Evolutionary conservation across 1,139 yeast genomes (phyloP), one percentile per base, ranked within the genome.

Genomic region (Protomyces arabidopsidicola): DNA sequence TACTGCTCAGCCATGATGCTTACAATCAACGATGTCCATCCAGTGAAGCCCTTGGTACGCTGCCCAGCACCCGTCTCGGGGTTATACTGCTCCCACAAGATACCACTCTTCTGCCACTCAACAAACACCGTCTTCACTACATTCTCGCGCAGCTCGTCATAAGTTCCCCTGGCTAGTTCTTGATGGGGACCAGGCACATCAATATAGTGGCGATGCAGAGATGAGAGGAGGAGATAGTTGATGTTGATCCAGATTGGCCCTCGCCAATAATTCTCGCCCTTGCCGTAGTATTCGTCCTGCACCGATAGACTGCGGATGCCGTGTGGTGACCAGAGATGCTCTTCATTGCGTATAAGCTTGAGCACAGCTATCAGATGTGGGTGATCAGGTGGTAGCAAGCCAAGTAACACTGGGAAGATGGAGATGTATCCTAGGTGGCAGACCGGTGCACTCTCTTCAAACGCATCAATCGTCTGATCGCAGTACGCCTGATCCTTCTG

Each of bases 161-260:
- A 93, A 0, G 85, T 72, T 69, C 75, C 72, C 68, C 79, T 72
- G 20, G 81, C 82, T 48, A 81, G 73, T 14, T 68, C 70, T 52
- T 73, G 69, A 1, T 79, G 75, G 64, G 71, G 71, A 8, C 70
- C 70, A 31, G 68, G 66, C 22, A 67, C 64, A 12, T 68, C 68
- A 3, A 68, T 67, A 9, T 70, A 68, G 31, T 69, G 66, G 10
- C 83, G 76, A 60, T 78, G 75, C 68, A 95, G 77, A 9, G 89
- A 81, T 65, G 90, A 95, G 59, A 93, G 78, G 6, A 86, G 78
- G 74, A 93, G 78, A 72, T 90, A 91, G 76, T 95, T 95, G 72
- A 93, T 88, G 73, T 90, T 88, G 70, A 90, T 79, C 98, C 98
- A 95, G 52, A 93, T 81, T 20, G 96, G 91, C 0, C 97, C 95